Evolutionary conservation across 2,329 filamentous ascomycete species (phyloP), one percentile per base, ranked within the genome.

Genomic region (Clarireedia paspali): DNA sequence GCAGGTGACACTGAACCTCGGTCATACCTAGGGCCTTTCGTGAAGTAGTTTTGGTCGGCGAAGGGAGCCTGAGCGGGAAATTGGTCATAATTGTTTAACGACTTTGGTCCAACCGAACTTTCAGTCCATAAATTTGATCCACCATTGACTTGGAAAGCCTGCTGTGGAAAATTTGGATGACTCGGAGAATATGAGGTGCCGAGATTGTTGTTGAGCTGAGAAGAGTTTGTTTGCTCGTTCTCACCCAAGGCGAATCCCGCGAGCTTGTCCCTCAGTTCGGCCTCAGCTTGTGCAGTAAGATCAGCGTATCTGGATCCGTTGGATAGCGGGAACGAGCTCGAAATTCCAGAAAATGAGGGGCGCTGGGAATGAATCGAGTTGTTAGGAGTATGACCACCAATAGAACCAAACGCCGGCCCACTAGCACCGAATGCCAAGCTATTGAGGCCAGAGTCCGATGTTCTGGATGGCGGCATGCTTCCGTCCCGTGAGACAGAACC

Each of bases 381-480:
- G 67, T 69, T 72, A 53, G 73, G 69, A 5, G 72, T 73, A 60
- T 77, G 75, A 10, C 62, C 60, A 24, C 61, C 62, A 40, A 66
- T 63, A 23, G 64, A 66, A 12, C 64, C 70, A 66, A 62, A 68
- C 39, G 55, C 48, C 17, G 46, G 50, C 40, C 61, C 60, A 26
- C 53, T 45, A 47, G 60, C 64, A 7, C 57, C 62, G 48, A 66
- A 66, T 6, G 60, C 47, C 30, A 63, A 55, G 27, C 54, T 57
- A 55, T 63, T 65, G 27, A 66, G 55, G 9, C 71, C 76, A n/a
- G 70, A 68, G 46, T 79, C 75, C 4, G 76, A 73, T 55, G 81
- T 77, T 48, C 79, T 75, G 38, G 82, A 82, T 2, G 81, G 75
- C 46, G 82, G 79, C 47, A 81, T 70, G 66, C 75, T 82, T 44